Percentiles rank a stretch among this genome's conserved stretches.
Evolutionary conservation across 2,329 filamentous ascomycete species (phyloP).

Genomic region (Fusarium fracticaudum): DNA sequence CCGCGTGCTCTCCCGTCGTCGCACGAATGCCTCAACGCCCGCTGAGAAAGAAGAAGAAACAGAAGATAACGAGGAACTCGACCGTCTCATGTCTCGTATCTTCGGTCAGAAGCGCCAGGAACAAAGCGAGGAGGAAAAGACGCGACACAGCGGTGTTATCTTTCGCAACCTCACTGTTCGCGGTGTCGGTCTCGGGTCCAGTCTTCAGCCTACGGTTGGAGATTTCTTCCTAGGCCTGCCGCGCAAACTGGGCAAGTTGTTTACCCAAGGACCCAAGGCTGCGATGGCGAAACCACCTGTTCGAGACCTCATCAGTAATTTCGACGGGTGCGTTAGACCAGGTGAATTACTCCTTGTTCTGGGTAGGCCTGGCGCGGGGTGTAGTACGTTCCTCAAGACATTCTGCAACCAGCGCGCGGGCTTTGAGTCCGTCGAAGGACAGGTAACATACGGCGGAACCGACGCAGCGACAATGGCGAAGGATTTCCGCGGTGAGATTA

Average conservation of each 20-base stretch:
- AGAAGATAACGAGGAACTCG: constrained; percentile 60
- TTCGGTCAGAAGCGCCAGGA: constrained; percentile 72
- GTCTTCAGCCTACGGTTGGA: constrained; percentile 63
- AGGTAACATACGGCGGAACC: constrained; percentile 69
- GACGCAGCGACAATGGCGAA: constrained; percentile 57
- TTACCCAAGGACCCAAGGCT: constrained; percentile 63
- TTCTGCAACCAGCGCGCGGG: constrained; percentile 75
- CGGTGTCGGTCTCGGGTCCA: constrained; percentile 73
- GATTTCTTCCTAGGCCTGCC: constrained; percentile 69
- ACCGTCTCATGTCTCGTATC: constrained; percentile 74
- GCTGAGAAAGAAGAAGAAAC: constrained; percentile 50
- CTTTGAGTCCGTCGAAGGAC: constrained; percentile 71
- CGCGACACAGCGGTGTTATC: constrained; percentile 73
- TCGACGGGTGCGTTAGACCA: constrained; percentile 74
- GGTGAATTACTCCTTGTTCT: constrained; percentile 76
- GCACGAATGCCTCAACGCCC: constrained; percentile 49
- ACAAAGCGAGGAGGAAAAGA: constrained; percentile 75
- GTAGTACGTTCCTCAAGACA: constrained; percentile 75
- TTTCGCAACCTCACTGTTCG: constrained; percentile 77
- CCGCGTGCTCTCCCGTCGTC: constrained; percentile 57
- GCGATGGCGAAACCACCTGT: constrained; percentile 65
- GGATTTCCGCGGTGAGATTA: constrained; percentile 68
- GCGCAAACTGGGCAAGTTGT: constrained; percentile 55
- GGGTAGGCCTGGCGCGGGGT: constrained; percentile 73
- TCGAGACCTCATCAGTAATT: constrained; percentile 71